A percentile compares a stretch with the other conserved stretches of the same genome.
phyloP scores from a whole-genome alignment of 2,329 filamentous ascomycete genomes.

The Elsinoe ampelina region DNA sequence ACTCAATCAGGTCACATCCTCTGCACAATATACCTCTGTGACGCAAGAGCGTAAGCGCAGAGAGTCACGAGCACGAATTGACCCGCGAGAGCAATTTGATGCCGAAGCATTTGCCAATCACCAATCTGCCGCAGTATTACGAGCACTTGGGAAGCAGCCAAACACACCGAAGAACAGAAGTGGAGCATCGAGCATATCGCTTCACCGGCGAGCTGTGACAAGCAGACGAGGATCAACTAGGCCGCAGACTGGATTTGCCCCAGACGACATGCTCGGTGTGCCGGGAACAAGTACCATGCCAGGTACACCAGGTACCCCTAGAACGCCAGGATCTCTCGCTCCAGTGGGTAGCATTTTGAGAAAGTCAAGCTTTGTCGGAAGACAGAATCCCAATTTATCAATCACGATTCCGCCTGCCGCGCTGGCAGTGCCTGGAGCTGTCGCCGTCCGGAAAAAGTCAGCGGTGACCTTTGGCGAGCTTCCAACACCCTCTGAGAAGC shows the following conservation, averaged over 20 bases:
- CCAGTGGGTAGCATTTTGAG: neutral
- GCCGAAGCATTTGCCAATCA: constrained; percentile 5
- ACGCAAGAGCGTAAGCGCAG: neutral
- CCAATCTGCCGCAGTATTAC: constrained; percentile 1
- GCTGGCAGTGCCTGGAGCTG: constrained; percentile 2
- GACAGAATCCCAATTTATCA: neutral
- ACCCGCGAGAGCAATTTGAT: constrained; percentile 7
- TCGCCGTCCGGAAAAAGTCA: neutral
- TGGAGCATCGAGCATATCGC: neutral
- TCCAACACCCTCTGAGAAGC: neutral
- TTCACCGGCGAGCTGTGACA: constrained; percentile 3
- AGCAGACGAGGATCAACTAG: constrained; percentile 1
- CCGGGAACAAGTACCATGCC: neutral
- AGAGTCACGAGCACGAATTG: neutral
- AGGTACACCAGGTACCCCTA: neutral
- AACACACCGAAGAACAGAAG: neutral
- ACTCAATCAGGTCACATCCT: neutral
- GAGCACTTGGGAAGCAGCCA: neutral
- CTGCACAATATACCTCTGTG: neutral
- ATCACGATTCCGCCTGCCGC: neutral
- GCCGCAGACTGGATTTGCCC: constrained; percentile 2
- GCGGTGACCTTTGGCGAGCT: constrained; percentile 1
- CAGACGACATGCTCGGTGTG: constrained; percentile 11
- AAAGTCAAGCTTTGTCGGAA: neutral
- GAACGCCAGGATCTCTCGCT: neutral